A percentile compares a stretch with the other conserved stretches of the same genome.
Evolutionary conservation across 1,284 basidiomycete genomes (phyloP).

Genomic region (Chalciporus sp.): DNA sequence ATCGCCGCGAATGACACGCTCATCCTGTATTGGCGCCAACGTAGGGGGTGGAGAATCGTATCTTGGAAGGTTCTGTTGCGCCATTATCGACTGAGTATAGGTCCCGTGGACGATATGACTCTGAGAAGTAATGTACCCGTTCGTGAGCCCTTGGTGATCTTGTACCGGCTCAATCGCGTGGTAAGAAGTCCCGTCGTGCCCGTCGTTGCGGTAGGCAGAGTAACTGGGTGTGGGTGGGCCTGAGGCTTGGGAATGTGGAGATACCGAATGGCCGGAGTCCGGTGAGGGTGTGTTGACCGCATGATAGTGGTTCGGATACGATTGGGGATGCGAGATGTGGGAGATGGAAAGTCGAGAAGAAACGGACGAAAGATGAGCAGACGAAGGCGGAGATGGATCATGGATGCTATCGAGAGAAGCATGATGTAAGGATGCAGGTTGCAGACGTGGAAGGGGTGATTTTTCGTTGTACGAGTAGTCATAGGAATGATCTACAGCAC

Average conservation of each 20-base stretch:
- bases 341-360: conserved; percentile 40
- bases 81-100: conserved; percentile 34
- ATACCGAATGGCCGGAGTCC: conserved; percentile 45
- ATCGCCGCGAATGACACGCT: conserved; percentile 40
- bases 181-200: conserved; percentile 37
- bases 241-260: conserved; percentile 47
- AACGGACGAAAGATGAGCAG: conserved; percentile 34
- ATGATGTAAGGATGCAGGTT: conserved; percentile 29
- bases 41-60: conserved; percentile 55
- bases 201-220: conserved; percentile 46
- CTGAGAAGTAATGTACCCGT: conserved; percentile 35
- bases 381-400: conserved; percentile 32
- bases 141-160: conserved; percentile 31
- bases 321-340: conserved; percentile 39
- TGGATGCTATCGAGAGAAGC: conserved; percentile 34
- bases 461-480: conserved; percentile 36
- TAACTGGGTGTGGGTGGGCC: conserved; percentile 53
- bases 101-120: conserved; percentile 36
- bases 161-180: conserved; percentile 29
- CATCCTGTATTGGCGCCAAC: conserved; percentile 56
- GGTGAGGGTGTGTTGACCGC: conserved; percentile 37
- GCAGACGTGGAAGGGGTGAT: conserved; percentile 31
- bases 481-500: conserved; percentile 30
- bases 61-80: conserved; percentile 35
- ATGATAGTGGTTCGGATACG: conserved; percentile 40